Percentiles rank a stretch among this genome's conserved stretches.
Conservation (phyloP, 2,329 filamentous ascomycete species). For the Xylaria sp. region DNA sequence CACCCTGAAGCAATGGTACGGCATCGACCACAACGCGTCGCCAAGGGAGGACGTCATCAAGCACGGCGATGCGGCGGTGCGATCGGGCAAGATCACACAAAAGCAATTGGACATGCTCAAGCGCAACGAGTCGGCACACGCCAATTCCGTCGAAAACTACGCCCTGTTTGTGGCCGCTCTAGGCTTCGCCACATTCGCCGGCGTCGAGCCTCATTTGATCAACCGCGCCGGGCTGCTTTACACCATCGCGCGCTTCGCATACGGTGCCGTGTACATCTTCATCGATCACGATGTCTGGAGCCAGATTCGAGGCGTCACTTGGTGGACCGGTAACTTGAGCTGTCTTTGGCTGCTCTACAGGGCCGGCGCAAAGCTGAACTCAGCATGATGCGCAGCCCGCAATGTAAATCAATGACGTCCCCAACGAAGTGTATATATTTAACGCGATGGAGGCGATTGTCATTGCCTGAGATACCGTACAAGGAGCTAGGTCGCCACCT, state of each 20-base stretch:
- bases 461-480: neutral
- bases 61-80: constrained; percentile 51
- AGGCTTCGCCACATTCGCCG: constrained; percentile 47
- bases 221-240: constrained; percentile 49
- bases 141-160: constrained; percentile 52
- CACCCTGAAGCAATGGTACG: constrained; percentile 48
- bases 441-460: neutral
- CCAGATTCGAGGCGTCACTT: constrained; percentile 45
- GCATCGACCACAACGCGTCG: constrained; percentile 53
- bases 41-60: constrained; percentile 53
- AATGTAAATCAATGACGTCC: neutral
- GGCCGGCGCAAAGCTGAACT: constrained; percentile 25
- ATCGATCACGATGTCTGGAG: constrained; percentile 44
- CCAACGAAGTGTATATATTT: neutral
- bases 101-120: constrained; percentile 49
- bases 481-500: neutral
- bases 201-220: constrained; percentile 43
- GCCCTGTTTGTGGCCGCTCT: constrained; percentile 46
- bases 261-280: constrained; percentile 48
- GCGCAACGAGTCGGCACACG: constrained; percentile 52
- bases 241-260: constrained; percentile 47
- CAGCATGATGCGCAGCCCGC: neutral
- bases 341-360: constrained; percentile 42
- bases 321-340: constrained; percentile 51
- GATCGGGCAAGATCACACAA: constrained; percentile 50